Evolutionary conservation across 495 filamentous ascomycete species (phyloP), one percentile per base, ranked within the genome.

Genomic region (Symbiotaphrina buchneri): DNA sequence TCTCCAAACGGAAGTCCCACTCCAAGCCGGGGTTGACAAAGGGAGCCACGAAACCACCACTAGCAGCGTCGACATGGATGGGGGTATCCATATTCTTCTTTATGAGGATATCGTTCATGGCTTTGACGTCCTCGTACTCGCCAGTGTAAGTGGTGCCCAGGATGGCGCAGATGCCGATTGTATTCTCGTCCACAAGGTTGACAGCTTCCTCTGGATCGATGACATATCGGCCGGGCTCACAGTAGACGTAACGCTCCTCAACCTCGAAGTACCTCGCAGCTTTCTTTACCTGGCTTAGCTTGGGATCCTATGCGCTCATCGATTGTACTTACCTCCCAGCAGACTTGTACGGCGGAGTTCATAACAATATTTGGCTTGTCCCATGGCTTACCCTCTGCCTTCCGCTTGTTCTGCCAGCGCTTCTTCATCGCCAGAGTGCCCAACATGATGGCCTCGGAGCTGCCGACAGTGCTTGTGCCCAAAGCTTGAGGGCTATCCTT

Each of bases 311-410:
- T n/a, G n/a, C n/a, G n/a, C n/a, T n/a, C n/a, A n/a, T n/a, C n/a
- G n/a, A n/a, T n/a, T n/a, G n/a, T n/a, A n/a, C 53, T 92, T 92
- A n/a, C n/a, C 56, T 92, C 82, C 82, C 82, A 92, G 62, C 80
- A 90, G 16, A 91, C 83, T 55, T 93, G 83, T 1, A 91, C 83
- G 18, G 83, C 81, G 15, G 76, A 74, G 39, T 71, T 81, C 81
- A 93, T 90, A 59, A 93, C 52, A 36, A 93, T 74, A 54, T 93
- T 93, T 27, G 83, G 83, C 8, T 56, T 58, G 35, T 77, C 70
- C 38, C 38, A 58, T 37, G 80, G 62, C 55, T 83, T 81, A 32
- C 79, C 80, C 20, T 60, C 74, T 19, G 68, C 78, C 40, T 70
- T 61, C 40, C 81, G 74, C 55, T 69, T 67, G 47, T 84, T 81